Base-by-base conservation (phyloP, 768 basidiomycete genomes). In the Tephrocybe sp. region DNA sequence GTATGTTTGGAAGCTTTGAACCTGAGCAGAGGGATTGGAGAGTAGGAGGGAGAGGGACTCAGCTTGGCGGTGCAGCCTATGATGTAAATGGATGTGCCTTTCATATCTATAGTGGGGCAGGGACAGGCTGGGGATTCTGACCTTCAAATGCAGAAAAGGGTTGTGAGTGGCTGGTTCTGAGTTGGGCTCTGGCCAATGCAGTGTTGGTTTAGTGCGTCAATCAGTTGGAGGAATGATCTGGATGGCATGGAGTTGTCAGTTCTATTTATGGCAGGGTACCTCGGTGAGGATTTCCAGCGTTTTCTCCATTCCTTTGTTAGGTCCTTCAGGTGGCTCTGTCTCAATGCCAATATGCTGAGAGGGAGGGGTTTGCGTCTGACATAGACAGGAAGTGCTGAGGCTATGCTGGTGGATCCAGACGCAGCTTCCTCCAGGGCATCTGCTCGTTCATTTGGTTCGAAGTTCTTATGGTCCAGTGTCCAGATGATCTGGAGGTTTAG, bases 221-320 rank as follows among this genome's bases (percentile, higher is more conserved):
- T 45, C 1, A 33, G 10, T 2, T 10, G 30, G 21, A 45, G 17
- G 44, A 32, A 45, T 4, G 15, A 2, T 15, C 32, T 45, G 4
- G 26, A 30, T 30, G 44, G 26, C 5, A 28, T 4, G 7, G 12
- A 14, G 5, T n/a, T 43, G 41, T 24, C 5, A 11, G 11, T 11
- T 5, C 28, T 5, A 8, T 14, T 7, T 2, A 14, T 7, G 23
- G 24, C 24, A 6, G 2, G n/a, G 32, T 30, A 46, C 42, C 54
- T 9, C 4, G 53, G 49, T 15, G 55, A 61, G 11, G 26, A 28
- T 32, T 53, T 48, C 55, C 57, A 59, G 6, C 41, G 40, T 17
- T 39, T 17, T 12, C 36, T 52, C 56, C 44, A 58, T 1, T 30
- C 28, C 11, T 11, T 5, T 5, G 2, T 24, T 34, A 21, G 17